Evolutionary conservation across 2,329 filamentous ascomycete genomes (phyloP).

Genomic region (Trichoderma koningiopsis): DNA sequence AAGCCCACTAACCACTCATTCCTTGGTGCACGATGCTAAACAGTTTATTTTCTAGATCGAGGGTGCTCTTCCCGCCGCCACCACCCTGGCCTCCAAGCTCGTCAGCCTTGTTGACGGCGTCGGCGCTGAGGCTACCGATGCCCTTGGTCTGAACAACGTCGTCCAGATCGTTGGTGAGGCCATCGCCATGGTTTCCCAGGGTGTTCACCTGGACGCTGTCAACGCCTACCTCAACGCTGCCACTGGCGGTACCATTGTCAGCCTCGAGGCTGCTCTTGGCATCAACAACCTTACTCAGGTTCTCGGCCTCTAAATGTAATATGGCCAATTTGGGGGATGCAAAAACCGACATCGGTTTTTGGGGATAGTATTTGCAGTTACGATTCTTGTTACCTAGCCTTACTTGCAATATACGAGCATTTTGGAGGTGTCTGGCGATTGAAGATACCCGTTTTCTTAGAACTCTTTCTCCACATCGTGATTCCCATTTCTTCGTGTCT

Average conservation of each 20-base stretch:
- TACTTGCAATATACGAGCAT: slow-evolving; percentile 19
- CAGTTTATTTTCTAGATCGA: slow-evolving; percentile 25
- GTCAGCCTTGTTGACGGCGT: slow-evolving; percentile 29
- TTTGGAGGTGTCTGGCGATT: slow-evolving; percentile 17
- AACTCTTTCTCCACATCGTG: background rate
- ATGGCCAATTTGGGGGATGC: background rate
- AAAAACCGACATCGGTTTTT: background rate
- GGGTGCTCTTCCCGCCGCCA: slow-evolving; percentile 28
- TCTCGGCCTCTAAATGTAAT: slow-evolving; percentile 25
- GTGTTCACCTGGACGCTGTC: slow-evolving; percentile 29
- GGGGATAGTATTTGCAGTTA: slow-evolving; percentile 10
- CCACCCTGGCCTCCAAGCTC: slow-evolving; percentile 31
- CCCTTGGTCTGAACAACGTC: slow-evolving; percentile 9
- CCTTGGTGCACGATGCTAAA: background rate
- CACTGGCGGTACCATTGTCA: slow-evolving; percentile 29
- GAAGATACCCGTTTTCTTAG: slow-evolving; percentile 12
- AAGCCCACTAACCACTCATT: background rate
- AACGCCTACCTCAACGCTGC: slow-evolving; percentile 30
- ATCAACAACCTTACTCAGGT: slow-evolving; percentile 28
- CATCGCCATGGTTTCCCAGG: slow-evolving; percentile 30
- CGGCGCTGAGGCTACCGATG: slow-evolving; percentile 3
- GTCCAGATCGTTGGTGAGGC: slow-evolving; percentile 32
- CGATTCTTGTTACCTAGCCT: slow-evolving; percentile 20
- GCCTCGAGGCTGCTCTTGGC: slow-evolving; percentile 30
- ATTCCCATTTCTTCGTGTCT: background rate